Base-by-base conservation (phyloP, 257 asterid genomes). In the Fraxinus quadrangulata region DNA sequence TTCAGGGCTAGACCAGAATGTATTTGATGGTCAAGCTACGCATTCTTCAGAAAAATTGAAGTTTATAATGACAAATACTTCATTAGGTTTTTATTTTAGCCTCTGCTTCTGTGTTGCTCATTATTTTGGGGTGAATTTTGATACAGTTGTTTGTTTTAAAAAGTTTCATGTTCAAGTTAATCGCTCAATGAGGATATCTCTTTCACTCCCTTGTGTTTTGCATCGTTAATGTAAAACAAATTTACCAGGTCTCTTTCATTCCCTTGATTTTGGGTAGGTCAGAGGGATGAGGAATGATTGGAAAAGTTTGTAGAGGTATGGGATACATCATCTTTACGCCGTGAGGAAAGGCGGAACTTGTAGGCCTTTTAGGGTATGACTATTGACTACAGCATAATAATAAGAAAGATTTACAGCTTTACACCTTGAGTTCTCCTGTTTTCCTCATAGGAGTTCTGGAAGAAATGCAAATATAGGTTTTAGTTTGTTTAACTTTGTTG, bases 11-110 rank as follows among this genome's bases (percentile, higher is more conserved):
- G 24, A 54, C 11, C 26, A 54, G 65, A 54, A 54, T 54, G 65
- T 19, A 68, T 69, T 14, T 70, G 47, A 10, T 68, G 56, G 36
- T 51, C 65, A 54, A 54, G 63, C 39, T 10, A 77, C 45, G 7
- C 31, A 37, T 37, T 75, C 63, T 34, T 26, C 78, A 61, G 40
- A 21, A 13, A n/a, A 67, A 75, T 67, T 71, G 54, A 54, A 31
- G 49, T 75, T 74, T 61, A 47, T 21, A 26, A 6, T 17, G 0
- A 21, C 40, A 39, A 16, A 61, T 21, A 40, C 63, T 8, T 54
- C 26, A n/a, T 54, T 19, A 19, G 65, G 26, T 3, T 54, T 54
- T 2, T 16, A 47, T 47, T 14, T 14, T 54, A 54, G 26, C 65
- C 65, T 17, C 3, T 19, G 3, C 26, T n/a, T 54, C 3, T 5